Percentiles rank a stretch among this genome's conserved stretches.
Evolutionary conservation across 768 basidiomycete genomes (phyloP).

Genomic region (Coprinopsis cinerea): DNA sequence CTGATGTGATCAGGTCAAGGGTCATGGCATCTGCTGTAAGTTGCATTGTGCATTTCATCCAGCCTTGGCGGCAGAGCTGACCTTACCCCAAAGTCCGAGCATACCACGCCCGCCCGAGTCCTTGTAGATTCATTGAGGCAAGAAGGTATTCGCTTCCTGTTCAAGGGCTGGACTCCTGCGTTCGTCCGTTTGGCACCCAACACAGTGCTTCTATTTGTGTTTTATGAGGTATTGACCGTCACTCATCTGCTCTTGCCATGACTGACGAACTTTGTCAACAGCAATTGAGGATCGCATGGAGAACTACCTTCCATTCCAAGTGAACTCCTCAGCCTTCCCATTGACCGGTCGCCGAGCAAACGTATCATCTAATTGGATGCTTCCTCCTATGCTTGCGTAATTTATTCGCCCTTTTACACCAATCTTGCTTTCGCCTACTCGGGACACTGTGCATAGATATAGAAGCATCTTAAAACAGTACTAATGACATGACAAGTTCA

Average conservation of each 20-base stretch:
- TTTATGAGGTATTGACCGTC: conserved; percentile 59
- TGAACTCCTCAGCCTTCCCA: no score
- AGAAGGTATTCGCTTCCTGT: conserved; percentile 74
- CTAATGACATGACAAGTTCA: neutral
- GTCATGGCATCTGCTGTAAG: conserved; percentile 58
- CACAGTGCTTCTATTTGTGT: conserved; percentile 79
- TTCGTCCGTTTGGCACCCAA: conserved; percentile 82
- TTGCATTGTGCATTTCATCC: no score
- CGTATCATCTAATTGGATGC: neutral
- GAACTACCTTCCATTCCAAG: conserved; percentile 6
- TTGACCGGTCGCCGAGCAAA: no score
- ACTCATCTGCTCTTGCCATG: neutral
- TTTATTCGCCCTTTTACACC: neutral
- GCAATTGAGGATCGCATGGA: conserved; percentile 73
- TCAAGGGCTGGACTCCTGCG: conserved; percentile 88
- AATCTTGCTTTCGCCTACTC: conserved; percentile 1
- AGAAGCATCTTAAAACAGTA: neutral
- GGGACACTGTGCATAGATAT: neutral
- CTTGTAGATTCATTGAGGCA: conserved; percentile 54
- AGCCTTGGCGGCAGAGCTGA: conserved; percentile 7
- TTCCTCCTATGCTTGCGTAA: neutral
- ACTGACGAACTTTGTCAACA: conserved; percentile 20
- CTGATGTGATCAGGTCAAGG: conserved; percentile 70
- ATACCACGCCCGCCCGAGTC: conserved; percentile 43
- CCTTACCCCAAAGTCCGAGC: conserved; percentile 38